Evolutionary conservation across 805 yeast genomes (phyloP).

Genomic region (Suhomyces kilbournensis): DNA sequence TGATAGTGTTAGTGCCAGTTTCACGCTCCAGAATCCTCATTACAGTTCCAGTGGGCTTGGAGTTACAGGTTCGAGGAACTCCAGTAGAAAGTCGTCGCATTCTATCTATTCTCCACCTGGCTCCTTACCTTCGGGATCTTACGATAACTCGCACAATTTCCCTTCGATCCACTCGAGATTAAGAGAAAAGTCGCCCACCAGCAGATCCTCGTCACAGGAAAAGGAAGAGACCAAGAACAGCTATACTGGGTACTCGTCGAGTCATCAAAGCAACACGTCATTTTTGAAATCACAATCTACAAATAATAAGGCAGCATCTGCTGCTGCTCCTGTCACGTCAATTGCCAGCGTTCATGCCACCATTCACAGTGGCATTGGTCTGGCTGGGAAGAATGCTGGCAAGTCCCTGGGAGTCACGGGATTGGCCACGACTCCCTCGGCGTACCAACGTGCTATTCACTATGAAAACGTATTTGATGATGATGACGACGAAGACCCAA

Average conservation of each 20-base stretch:
- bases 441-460: conserved; percentile 20
- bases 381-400: background rate
- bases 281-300: conserved; percentile 15
- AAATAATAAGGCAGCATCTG: conserved; percentile 10
- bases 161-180: conserved; percentile 36
- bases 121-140: conserved; percentile 23
- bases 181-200: conserved; percentile 14
- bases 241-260: conserved; percentile 1
- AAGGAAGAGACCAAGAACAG: conserved; percentile 6
- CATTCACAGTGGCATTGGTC: conserved; percentile 5
- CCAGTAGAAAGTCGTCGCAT: conserved; percentile 32
- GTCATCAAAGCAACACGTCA: conserved; percentile 12
- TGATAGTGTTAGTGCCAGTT: conserved; percentile 54
- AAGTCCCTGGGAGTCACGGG: conserved; percentile 22
- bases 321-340: conserved; percentile 22
- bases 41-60: conserved; percentile 5
- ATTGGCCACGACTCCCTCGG: conserved; percentile 36
- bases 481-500: conserved; percentile 47
- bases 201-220: conserved; percentile 4
- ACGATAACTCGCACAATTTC: conserved; percentile 21
- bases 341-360: conserved; percentile 24
- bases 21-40: conserved; percentile 28
- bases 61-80: conserved; percentile 17
- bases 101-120: conserved; percentile 27
- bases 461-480: conserved; percentile 44